Evolutionary conservation across 345 rosid genomes (phyloP).

Genomic region (Euphorbia lathyris): DNA sequence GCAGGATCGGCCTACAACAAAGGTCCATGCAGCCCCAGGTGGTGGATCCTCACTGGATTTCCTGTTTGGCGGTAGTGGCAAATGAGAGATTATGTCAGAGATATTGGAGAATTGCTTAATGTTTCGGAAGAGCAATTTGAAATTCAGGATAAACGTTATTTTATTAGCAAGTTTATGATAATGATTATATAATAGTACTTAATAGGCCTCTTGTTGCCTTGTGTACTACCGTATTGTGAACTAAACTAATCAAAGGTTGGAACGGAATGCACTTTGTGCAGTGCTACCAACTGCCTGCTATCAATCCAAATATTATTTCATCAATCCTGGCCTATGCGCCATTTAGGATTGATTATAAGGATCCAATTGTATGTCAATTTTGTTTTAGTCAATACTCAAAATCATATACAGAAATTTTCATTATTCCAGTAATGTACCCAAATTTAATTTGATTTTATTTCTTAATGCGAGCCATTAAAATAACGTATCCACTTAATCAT

Average conservation of each 20-base stretch:
- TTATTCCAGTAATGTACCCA: background rate
- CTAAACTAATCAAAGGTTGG: background rate
- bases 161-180: background rate
- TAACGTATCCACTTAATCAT: too few species aligned
- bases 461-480: too few species aligned
- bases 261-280: background rate
- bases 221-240: background rate
- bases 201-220: slow-evolving; percentile 5
- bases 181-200: background rate
- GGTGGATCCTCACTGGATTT: slow-evolving; percentile 27
- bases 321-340: background rate
- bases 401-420: background rate
- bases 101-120: slow-evolving; percentile 1
- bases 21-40: slow-evolving; percentile 27
- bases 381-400: too few species aligned
- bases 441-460: too few species aligned
- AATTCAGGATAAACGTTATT: slow-evolving; percentile 3
- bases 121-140: slow-evolving; percentile 6
- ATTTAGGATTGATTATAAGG: background rate
- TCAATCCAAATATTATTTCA: background rate
- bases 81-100: background rate
- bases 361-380: background rate
- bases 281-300: background rate
- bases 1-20: slow-evolving; percentile 28
- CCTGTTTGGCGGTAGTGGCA: slow-evolving; percentile 16